Conservation (phyloP, 2,329 filamentous ascomycete species). For the Xylaria multiplex region DNA sequence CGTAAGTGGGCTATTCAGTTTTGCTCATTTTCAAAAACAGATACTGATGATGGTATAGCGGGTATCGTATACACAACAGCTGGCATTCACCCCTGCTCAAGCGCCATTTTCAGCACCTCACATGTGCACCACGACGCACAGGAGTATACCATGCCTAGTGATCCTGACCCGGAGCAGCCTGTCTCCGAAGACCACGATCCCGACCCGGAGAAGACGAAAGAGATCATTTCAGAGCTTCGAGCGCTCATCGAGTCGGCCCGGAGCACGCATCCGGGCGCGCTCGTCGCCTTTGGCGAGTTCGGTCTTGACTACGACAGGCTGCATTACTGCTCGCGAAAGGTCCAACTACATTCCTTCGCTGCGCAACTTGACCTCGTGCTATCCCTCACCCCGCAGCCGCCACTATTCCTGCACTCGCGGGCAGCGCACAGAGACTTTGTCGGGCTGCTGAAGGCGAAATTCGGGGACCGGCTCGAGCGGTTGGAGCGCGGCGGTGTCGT, state of each 20-base stretch:
- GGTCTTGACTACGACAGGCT: constrained; percentile 96
- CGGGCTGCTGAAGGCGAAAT: constrained; percentile 68
- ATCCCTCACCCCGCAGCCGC: constrained; percentile 74
- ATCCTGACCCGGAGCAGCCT: constrained; percentile 60
- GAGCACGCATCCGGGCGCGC: constrained; percentile 51
- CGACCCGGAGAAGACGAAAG: constrained; percentile 56
- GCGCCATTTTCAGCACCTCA: constrained; percentile 75
- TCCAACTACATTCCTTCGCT: constrained; percentile 86
- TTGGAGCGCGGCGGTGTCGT: constrained; percentile 84
- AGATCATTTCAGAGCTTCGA: constrained; percentile 69
- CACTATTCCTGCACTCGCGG: constrained; percentile 91
- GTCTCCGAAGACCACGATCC: constrained; percentile 60
- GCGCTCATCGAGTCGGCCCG: constrained; percentile 70
- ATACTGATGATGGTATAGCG: constrained; percentile 53
- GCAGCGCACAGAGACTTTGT: constrained; percentile 90
- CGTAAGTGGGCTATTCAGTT: constrained; percentile 62
- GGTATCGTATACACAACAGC: constrained; percentile 88
- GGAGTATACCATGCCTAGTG: constrained; percentile 63
- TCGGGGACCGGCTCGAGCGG: constrained; percentile 67
- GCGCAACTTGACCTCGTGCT: constrained; percentile 83
- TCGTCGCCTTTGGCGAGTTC: constrained; percentile 91
- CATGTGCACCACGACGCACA: constrained; percentile 55
- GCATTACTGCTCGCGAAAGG: constrained; percentile 79
- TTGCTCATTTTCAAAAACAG: neutral
- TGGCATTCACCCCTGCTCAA: constrained; percentile 92